Evolutionary conservation across 257 asterid species (phyloP).

Genomic region (Cynanchum wilfordii): DNA sequence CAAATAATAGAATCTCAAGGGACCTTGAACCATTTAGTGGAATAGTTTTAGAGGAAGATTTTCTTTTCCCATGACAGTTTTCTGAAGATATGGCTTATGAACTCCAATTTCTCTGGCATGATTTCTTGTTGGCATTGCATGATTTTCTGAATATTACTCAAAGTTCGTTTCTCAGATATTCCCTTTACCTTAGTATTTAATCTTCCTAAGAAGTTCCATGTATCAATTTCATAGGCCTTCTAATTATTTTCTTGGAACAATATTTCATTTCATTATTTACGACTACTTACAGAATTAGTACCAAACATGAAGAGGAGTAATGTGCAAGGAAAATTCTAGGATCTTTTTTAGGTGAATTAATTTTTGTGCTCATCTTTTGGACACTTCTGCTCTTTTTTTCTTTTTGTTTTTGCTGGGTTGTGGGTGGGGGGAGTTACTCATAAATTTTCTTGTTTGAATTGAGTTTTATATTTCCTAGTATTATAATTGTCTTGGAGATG

Average conservation of each 20-base stretch:
- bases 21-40: conserved; percentile 3
- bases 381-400: not conserved
- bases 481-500: not conserved
- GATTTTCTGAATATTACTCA: not conserved
- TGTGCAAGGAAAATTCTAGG: not conserved
- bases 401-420: not conserved
- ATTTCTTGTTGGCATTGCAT: not conserved
- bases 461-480: not conserved
- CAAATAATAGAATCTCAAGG: not conserved
- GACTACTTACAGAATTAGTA: not conserved
- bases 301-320: not conserved
- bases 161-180: not conserved
- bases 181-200: not conserved
- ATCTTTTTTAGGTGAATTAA: not conserved
- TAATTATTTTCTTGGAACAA: not conserved
- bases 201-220: not conserved
- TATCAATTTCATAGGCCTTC: not conserved
- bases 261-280: not conserved
- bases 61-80: not conserved
- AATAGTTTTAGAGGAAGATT: not conserved
- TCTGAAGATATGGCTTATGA: not conserved
- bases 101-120: not conserved
- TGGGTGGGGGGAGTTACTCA: not conserved
- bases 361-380: not conserved
- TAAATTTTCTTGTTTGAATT: conserved; percentile 1